Evolutionary conservation across 2,329 filamentous ascomycete species (phyloP).

Genomic region (Penicillium sp.): DNA sequence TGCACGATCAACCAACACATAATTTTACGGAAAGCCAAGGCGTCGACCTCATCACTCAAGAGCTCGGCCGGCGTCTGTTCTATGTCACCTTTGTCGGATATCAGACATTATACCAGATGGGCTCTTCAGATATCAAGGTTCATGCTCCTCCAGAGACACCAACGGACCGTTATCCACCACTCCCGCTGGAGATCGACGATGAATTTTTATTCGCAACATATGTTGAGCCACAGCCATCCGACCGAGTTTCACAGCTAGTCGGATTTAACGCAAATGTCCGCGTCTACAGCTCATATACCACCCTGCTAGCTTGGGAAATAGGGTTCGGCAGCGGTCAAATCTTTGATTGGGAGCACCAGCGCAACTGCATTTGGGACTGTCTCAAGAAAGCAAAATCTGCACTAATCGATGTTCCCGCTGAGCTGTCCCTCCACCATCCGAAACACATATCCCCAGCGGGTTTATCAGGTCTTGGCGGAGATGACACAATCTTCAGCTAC

Average conservation of each 20-base stretch:
- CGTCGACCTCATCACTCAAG: conserved; percentile 43
- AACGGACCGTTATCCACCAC: conserved; percentile 72
- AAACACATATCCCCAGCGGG: conserved; percentile 9
- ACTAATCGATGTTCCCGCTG: conserved; percentile 65
- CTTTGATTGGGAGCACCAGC: conserved; percentile 75
- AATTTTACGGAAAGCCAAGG: conserved; percentile 18
- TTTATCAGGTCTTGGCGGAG: conserved; percentile 14
- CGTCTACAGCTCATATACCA: conserved; percentile 77
- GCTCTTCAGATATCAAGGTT: conserved; percentile 68
- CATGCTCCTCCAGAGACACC: conserved; percentile 75
- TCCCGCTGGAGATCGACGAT: conserved; percentile 81
- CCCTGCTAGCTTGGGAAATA: conserved; percentile 75
- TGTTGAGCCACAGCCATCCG: conserved; percentile 68
- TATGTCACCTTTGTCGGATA: conserved; percentile 78
- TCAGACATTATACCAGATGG: conserved; percentile 76
- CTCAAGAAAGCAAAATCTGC: conserved; percentile 69
- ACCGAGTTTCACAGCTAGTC: conserved; percentile 67
- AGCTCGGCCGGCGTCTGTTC: conserved; percentile 64
- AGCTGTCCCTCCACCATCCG: conserved; percentile 59
- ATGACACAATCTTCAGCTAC: conserved; percentile 23
- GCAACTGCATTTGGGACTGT: conserved; percentile 68
- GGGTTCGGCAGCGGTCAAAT: conserved; percentile 77
- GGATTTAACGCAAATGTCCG: conserved; percentile 80
- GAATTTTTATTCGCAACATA: conserved; percentile 72
- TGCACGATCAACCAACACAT: conserved; percentile 22